Base-by-base conservation (phyloP, 2,329 filamentous ascomycete species). In the Pyrenophora seminiperda region DNA sequence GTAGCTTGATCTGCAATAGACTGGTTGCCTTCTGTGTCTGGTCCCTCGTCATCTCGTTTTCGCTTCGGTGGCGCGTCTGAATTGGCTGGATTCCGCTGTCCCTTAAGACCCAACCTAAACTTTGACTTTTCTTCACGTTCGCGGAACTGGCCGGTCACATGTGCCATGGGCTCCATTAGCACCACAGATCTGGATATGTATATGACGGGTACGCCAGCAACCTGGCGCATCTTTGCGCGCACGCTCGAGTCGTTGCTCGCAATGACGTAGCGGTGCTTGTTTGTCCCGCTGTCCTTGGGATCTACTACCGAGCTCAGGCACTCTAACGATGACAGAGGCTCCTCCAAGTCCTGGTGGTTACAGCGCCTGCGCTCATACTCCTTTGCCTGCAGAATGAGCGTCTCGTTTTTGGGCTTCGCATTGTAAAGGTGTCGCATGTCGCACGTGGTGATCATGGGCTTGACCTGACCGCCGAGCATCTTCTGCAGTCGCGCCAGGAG, bases 401-500 rank as follows among this genome's bases (percentile, higher is more conserved):
- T 67, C 22, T 79, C 73, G 62, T 82, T 80, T 48, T 75, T 61
- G 69, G 77, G 68, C 56, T 83, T 82, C 44, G 80, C 78, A 14
- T 80, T 80, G 74, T 93, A 93, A 36, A 94, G 81, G 70, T 90
- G 88, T 61, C 88, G 85, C 71, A 92, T 91, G 50, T 84, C 88
- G 76, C 89, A 91, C 76, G 90, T 88, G 15, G 88, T 90, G 57
- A 92, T 89, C 83, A 91, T 87, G 40, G 90, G 88, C 75, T 94
- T 96, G 62, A 91, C 86, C 71, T 90, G 83, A 54, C 90, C 92
- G 68, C 95, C 90, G 3, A 96, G 79, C n/a, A 91, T 94, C 50
- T 89, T 83, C 68, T 92, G 84, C 22, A 97, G 77, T 17, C 87
- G 84, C 30, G 83, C 81, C 41, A 89, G 78, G n/a, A 97, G 79